These are phyloP conservation scores for Alternaria infectoria DNA, from an alignment of 2,329 filamentous ascomycete species.

Conservation along the genomic window DNA sequence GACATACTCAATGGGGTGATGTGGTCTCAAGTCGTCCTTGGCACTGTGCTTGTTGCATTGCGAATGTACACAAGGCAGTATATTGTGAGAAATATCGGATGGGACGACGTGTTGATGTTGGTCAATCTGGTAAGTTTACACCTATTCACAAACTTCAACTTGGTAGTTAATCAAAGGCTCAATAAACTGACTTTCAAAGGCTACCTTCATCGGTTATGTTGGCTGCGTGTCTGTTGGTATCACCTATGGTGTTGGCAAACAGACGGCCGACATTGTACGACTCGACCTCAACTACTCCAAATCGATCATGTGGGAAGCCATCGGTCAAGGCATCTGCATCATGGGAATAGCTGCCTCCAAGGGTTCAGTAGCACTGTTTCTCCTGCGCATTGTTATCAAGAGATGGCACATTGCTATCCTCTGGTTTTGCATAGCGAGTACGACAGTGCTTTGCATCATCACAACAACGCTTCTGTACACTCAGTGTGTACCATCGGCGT, in stretches of 20 bases:
- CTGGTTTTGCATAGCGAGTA: constrained; percentile 39
- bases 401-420: constrained; percentile 38
- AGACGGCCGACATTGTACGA: constrained; percentile 23
- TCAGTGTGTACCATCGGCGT: constrained; percentile 35
- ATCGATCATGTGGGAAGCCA: constrained; percentile 41
- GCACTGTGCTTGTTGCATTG: constrained; percentile 30
- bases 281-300: constrained; percentile 32
- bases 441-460: constrained; percentile 32
- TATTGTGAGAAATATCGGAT: constrained; percentile 35
- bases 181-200: constrained; percentile 12
- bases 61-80: constrained; percentile 38
- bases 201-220: constrained; percentile 34
- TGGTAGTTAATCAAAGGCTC: background rate
- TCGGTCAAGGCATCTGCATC: constrained; percentile 40
- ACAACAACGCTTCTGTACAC: constrained; percentile 36
- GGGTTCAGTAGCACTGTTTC: constrained; percentile 38
- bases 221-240: constrained; percentile 33
- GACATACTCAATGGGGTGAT: constrained; percentile 37
- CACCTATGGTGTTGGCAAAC: constrained; percentile 36
- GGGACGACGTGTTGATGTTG: constrained; percentile 40
- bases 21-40: constrained; percentile 38
- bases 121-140: constrained; percentile 30
- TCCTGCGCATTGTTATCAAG: constrained; percentile 38
- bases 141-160: background rate
- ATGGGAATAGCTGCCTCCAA: constrained; percentile 42